Percentiles rank a stretch among this genome's conserved stretches.
Conservation (phyloP, 768 basidiomycete species). For the Cyclocybe cylindracea region DNA sequence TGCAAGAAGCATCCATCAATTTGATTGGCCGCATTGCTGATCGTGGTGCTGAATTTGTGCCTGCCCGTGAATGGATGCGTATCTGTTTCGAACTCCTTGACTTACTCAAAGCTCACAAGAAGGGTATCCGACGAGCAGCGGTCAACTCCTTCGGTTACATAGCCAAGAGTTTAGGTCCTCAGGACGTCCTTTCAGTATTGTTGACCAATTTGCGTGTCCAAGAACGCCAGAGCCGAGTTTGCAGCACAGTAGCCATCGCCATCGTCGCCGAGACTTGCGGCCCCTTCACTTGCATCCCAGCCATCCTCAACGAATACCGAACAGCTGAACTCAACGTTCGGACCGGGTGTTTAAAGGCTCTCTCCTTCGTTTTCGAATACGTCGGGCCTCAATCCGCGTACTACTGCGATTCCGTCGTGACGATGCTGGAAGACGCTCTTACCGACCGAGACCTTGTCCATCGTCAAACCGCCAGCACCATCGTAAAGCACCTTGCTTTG, state of each 20-base stretch:
- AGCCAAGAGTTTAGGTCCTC: slow-evolving; percentile 98
- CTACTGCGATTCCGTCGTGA: slow-evolving; percentile 96
- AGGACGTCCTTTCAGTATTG: slow-evolving; percentile 94
- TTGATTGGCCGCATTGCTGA: slow-evolving; percentile 99
- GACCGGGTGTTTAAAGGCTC: slow-evolving; percentile 96
- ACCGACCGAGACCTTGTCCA: slow-evolving; percentile 99
- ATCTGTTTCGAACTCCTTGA: slow-evolving; percentile 99
- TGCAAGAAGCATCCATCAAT: slow-evolving; percentile 99
- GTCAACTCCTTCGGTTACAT: slow-evolving; percentile 99
- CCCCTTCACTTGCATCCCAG: slow-evolving; percentile 98
- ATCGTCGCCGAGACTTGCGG: slow-evolving; percentile 95
- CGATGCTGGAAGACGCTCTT: slow-evolving; percentile 96
- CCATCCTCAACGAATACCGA: slow-evolving; percentile 97
- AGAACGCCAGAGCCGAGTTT: slow-evolving; percentile 98
- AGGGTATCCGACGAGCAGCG: slow-evolving; percentile 96
- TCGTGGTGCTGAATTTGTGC: slow-evolving; percentile 98
- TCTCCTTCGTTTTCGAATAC: slow-evolving; percentile 99
- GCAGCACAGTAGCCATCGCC: slow-evolving; percentile 96
- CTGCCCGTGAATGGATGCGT: slow-evolving; percentile 99
- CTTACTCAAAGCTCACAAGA: slow-evolving; percentile 97
- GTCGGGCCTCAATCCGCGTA: slow-evolving; percentile 96
- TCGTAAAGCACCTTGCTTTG: slow-evolving; percentile 96
- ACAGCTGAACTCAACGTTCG: slow-evolving; percentile 98
- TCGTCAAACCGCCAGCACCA: slow-evolving; percentile 96
- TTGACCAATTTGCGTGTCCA: slow-evolving; percentile 97